These are phyloP conservation scores for Penicillium olsonii DNA, from an alignment of 2,329 filamentous ascomycete genomes.

Conservation along the genomic window DNA sequence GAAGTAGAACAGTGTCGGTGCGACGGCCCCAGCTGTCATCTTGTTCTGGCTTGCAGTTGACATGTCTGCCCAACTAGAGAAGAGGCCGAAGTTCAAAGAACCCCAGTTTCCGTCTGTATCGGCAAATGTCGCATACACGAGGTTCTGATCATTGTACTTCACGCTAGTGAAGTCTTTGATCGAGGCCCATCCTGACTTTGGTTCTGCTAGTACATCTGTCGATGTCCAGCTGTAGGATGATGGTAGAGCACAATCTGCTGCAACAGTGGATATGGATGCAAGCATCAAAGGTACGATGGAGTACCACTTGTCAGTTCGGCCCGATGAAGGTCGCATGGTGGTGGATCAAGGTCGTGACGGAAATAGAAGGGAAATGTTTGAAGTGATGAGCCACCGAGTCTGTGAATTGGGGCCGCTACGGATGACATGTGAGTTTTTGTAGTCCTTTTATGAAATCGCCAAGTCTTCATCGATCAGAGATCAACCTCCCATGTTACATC, in stretches of 20 bases:
- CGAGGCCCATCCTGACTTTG: conserved; percentile 56
- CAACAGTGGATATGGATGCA: background rate
- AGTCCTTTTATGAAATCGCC: too few relatives aligned
- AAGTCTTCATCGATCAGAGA: too few relatives aligned
- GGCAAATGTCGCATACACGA: conserved; percentile 61
- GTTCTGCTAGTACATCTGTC: conserved; percentile 52
- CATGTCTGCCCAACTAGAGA: conserved; percentile 57
- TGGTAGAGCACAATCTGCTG: conserved; percentile 43
- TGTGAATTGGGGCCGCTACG: too few relatives aligned
- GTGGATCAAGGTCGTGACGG: too few relatives aligned
- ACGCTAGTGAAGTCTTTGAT: conserved; percentile 65
- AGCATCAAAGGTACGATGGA: background rate
- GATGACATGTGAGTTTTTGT: too few relatives aligned
- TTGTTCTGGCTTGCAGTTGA: conserved; percentile 52
- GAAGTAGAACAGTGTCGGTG: conserved; percentile 66
- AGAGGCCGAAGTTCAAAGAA: conserved; percentile 60
- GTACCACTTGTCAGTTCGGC: background rate
- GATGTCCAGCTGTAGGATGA: conserved; percentile 61
- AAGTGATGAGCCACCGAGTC: too few relatives aligned
- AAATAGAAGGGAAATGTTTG: too few relatives aligned
- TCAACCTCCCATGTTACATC: too few relatives aligned
- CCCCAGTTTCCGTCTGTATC: conserved; percentile 51
- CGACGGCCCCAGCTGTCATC: conserved; percentile 53
- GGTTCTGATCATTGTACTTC: conserved; percentile 58
- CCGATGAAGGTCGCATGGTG: too few relatives aligned